phyloP scores from a whole-genome alignment of 148 eudicot genomes.

The Rhododendron vialii region DNA sequence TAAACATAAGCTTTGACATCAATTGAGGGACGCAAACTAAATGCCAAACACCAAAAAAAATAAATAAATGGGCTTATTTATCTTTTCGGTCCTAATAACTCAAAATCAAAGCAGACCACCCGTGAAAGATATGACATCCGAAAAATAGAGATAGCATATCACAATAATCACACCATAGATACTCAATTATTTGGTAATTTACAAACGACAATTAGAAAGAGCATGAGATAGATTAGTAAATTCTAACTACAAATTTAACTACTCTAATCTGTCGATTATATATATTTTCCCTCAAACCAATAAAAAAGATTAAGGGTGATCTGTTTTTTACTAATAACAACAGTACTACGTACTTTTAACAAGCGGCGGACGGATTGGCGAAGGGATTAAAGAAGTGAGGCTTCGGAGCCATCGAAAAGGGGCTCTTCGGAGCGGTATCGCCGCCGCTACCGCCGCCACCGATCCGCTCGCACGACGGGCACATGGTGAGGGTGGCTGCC shows the following conservation, averaged over 20 bases:
- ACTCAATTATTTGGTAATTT: neutral
- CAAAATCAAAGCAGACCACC: neutral
- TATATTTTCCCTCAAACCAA: constrained; percentile 21
- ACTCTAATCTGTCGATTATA: neutral
- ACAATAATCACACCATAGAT: constrained; percentile 6
- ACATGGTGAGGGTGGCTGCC: constrained; percentile 69
- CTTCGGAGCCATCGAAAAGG: constrained; percentile 34
- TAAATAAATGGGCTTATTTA: neutral
- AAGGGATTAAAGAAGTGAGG: constrained; percentile 38
- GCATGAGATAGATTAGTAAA: constrained; percentile 1
- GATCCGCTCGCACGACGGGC: constrained; percentile 76
- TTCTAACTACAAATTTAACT: constrained; percentile 1
- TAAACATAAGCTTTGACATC: neutral
- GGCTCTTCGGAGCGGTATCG: constrained; percentile 17
- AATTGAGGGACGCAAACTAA: neutral
- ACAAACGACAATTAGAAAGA: constrained; percentile 13
- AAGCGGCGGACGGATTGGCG: constrained; percentile 45
- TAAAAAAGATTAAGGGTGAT: constrained; percentile 13
- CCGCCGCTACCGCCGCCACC: constrained; percentile 14
- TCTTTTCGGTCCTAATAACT: neutral
- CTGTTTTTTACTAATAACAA: neutral
- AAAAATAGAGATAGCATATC: constrained; percentile 8
- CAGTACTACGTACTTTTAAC: constrained; percentile 14
- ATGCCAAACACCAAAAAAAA: no score
- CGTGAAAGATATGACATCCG: neutral